Conservation (phyloP, 345 rosid species). For the Corchorus capsularis region DNA sequence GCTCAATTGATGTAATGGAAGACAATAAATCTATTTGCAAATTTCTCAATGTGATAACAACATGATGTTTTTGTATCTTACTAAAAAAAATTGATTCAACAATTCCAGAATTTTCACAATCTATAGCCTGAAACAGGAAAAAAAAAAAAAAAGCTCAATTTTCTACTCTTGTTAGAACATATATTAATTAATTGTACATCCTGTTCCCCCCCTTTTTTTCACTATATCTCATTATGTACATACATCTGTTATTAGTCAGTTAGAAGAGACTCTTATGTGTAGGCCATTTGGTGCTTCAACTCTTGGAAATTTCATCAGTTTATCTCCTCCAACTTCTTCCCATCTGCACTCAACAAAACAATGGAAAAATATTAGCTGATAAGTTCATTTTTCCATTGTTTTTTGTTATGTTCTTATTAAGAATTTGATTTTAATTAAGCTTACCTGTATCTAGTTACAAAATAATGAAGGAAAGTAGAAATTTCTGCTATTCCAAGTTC, state of each 20-base stretch:
- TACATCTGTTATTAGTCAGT: constrained; percentile 27
- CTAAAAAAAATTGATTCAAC: neutral
- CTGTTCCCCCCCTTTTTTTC: neutral
- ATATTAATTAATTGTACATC: neutral
- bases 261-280: constrained; percentile 62
- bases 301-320: constrained; percentile 80
- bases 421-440: neutral
- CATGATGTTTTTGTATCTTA: neutral
- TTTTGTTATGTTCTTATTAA: neutral
- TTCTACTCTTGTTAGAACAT: neutral
- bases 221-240: constrained; percentile 9
- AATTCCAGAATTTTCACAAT: neutral
- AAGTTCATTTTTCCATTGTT: neutral
- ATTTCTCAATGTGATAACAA: neutral
- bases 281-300: constrained; percentile 92
- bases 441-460: constrained; percentile 84
- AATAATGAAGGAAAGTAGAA: constrained; percentile 88
- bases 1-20: neutral
- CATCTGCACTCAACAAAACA: constrained; percentile 54
- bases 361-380: neutral
- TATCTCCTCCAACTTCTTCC: constrained; percentile 81
- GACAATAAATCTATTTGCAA: neutral
- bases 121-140: neutral
- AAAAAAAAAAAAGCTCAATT: neutral
- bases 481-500: constrained; percentile 89